Base-by-base conservation (phyloP, 2,329 filamentous ascomycete species). In the Botryotinia convoluta region DNA sequence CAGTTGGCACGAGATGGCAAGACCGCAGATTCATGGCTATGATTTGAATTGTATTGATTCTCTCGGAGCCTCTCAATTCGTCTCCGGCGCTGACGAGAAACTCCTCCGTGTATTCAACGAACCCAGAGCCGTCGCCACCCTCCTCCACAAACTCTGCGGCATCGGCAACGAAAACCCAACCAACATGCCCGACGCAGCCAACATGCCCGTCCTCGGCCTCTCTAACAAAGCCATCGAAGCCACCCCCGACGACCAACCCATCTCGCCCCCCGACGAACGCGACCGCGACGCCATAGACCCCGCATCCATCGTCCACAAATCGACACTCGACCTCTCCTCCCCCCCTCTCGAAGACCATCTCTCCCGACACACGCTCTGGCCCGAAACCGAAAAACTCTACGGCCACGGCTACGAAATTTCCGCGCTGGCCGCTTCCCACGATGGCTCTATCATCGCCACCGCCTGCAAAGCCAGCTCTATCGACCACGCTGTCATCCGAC, bases 381-480 rank as follows among this genome's bases (percentile, higher is more conserved):
- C 96, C 4, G 96, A 99, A 81, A 90, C 90, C 10, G 96, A 99
- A 82, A 99, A 99, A 84, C 88, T 99, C 1, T 99, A 99, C 83
- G 96, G 96, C 2, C 96, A 99, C 83, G 96, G 96, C 44, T 98
- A 98, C 83, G 96, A 99, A 82, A 95, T 99, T 68, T 97, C 94
- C 2, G 92, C 93, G 54, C 89, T 97, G 26, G 93, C 95, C 18
- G 88, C 91, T 12, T 94, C 90, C 79, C 88, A 93, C 79, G 90
- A 94, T 78, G 92, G 92, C 20, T 85, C 83, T 5, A 82, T 98
- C 35, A 87, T 99, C 22, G 96, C 96, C 45, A 98, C 95, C 71
- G 94, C 96, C 2, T 99, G 96, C 84, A 93, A 93, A 79, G 96
- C 96, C 29, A 97, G 92, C 80, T 97, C 94, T 1, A 86, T 95